A percentile compares a stretch with the other conserved stretches of the same genome.
Conservation (phyloP, 345 rosid genomes). For the Iberis pinnata region DNA sequence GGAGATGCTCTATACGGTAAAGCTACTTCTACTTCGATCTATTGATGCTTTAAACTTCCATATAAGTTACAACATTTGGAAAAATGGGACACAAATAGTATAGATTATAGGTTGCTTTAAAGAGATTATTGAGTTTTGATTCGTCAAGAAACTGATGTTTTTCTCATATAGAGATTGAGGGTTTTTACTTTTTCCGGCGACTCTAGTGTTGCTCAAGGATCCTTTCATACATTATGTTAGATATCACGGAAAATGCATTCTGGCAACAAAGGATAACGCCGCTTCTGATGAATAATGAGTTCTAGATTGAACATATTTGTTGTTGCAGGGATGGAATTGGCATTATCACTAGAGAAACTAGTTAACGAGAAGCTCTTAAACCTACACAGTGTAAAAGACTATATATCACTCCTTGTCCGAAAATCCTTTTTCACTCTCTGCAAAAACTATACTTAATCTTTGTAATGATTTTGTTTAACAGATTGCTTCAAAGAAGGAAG, state of each 20-base stretch:
- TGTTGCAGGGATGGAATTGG: no score
- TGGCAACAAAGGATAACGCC: not conserved
- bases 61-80: not conserved
- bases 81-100: not conserved
- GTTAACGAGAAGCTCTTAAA: no score
- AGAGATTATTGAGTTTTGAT: not conserved
- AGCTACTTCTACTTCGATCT: conserved; percentile 15
- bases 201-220: not conserved
- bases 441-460: not conserved
- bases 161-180: conserved; percentile 2
- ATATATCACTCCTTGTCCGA: not conserved
- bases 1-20: conserved; percentile 93
- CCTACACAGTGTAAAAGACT: no score
- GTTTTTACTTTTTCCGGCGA: no score
- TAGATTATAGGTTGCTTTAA: not conserved
- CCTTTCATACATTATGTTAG: not conserved
- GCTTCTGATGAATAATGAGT: not conserved
- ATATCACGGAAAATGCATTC: not conserved
- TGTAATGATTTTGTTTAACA: conserved; percentile 33
- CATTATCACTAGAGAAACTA: no score
- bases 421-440: not conserved
- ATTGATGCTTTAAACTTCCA: not conserved
- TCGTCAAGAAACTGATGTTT: not conserved
- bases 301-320: no score
- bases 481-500: conserved; percentile 60